These are phyloP conservation scores for Laburnicola sp. DNA, from an alignment of 2,329 filamentous ascomycete genomes.

Conservation along the genomic window DNA sequence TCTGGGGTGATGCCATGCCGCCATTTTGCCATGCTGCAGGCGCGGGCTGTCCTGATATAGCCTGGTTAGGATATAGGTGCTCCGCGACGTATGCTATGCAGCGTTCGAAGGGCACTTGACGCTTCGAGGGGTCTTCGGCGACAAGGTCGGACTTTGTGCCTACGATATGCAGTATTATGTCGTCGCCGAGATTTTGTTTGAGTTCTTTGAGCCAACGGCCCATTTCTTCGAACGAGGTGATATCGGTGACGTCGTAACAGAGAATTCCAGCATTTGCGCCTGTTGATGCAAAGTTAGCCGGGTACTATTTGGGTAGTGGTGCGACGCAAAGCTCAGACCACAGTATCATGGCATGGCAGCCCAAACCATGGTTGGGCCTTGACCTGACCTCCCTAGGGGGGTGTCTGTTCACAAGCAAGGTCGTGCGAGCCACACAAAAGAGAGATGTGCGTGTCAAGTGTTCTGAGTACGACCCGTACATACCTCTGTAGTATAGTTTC, in stretches of 20 bases:
- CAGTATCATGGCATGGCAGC: background rate
- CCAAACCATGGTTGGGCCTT: constrained; percentile 11
- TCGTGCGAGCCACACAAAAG: background rate
- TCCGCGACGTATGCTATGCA: constrained; percentile 96
- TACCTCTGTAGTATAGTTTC: constrained; percentile 83
- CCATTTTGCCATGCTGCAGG: constrained; percentile 46
- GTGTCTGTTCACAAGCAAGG: no score
- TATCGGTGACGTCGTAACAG: constrained; percentile 92
- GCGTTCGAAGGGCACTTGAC: constrained; percentile 89
- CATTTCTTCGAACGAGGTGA: constrained; percentile 86
- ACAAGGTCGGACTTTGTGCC: constrained; percentile 81
- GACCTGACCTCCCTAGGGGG: no score
- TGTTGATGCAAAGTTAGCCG: constrained; percentile 18
- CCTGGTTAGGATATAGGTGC: constrained; percentile 69
- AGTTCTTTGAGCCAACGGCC: constrained; percentile 87
- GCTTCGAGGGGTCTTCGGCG: constrained; percentile 73
- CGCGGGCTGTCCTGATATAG: constrained; percentile 52
- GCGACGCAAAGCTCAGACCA: constrained; percentile 8
- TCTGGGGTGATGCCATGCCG: constrained; percentile 51
- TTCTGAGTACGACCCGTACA: constrained; percentile 12
- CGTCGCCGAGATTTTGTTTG: constrained; percentile 72
- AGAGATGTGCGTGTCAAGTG: background rate
- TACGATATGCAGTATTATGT: constrained; percentile 90
- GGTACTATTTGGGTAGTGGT: background rate
- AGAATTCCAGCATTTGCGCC: constrained; percentile 92